Percentiles rank a stretch among this genome's conserved stretches.
These are phyloP conservation scores for Xylaria sp. DNA, from an alignment of 2,329 filamentous ascomycete species.

Conservation along the genomic window DNA sequence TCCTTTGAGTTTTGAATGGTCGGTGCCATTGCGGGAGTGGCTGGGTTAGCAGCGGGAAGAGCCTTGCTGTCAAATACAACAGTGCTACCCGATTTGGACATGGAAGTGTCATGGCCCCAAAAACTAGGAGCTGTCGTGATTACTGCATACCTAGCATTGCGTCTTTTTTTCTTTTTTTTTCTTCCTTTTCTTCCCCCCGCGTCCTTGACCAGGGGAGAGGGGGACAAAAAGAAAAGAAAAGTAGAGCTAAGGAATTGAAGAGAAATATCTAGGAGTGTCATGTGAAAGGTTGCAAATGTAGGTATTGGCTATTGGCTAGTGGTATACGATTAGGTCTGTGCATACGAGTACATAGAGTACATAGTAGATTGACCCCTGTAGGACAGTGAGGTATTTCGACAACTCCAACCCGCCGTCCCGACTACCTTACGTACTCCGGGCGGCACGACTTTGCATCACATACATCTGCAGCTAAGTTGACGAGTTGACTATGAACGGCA, in stretches of 20 bases:
- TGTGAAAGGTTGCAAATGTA: too few relatives aligned
- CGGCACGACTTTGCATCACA: too few relatives aligned
- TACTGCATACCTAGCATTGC: background rate
- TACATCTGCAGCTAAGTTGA: too few relatives aligned
- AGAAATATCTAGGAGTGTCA: too few relatives aligned
- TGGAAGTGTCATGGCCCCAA: constrained; percentile 15
- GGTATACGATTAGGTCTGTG: too few relatives aligned
- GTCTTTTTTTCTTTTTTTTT: background rate
- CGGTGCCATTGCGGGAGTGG: constrained; percentile 21
- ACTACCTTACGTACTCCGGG: background rate
- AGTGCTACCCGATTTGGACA: constrained; percentile 16
- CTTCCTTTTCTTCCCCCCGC: too few relatives aligned
- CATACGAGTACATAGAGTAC: too few relatives aligned
- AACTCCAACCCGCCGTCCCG: too few relatives aligned
- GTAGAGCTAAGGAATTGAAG: background rate
- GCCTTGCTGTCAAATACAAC: constrained; percentile 10
- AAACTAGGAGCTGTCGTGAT: constrained; percentile 5
- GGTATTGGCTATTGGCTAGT: too few relatives aligned
- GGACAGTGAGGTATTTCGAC: background rate
- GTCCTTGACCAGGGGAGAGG: too few relatives aligned
- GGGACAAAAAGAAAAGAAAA: background rate
- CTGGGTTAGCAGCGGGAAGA: constrained; percentile 19
- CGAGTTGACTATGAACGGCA: background rate
- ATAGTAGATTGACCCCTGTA: background rate
- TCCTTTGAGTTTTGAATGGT: constrained; percentile 23